phyloP scores from a whole-genome alignment of 2,329 filamentous ascomycete genomes.

The Ciborinia camelliae region DNA sequence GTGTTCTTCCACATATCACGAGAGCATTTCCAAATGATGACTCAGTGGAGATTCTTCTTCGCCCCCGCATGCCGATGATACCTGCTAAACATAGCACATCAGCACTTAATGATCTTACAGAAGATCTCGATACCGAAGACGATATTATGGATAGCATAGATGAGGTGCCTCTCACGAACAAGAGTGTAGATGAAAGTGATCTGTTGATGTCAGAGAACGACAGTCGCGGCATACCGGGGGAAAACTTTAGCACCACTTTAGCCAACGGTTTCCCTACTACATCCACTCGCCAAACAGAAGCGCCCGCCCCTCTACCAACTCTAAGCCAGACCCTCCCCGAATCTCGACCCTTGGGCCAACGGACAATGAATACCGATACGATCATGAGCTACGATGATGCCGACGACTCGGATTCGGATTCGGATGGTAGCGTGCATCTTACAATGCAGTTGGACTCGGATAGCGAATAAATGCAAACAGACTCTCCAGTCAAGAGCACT shows the following conservation, averaged over 20 bases:
- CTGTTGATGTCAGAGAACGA: neutral
- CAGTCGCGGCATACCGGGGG: too few relatives aligned
- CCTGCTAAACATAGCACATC: constrained; percentile 21
- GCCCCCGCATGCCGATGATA: constrained; percentile 49
- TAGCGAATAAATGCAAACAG: constrained; percentile 4
- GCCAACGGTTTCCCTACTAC: neutral
- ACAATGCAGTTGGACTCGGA: constrained; percentile 18
- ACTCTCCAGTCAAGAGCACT: neutral
- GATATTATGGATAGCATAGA: constrained; percentile 7
- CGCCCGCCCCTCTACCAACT: neutral
- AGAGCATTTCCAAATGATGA: constrained; percentile 60
- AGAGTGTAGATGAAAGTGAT: neutral
- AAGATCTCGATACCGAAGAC: neutral
- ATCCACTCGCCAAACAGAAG: neutral
- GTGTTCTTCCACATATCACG: constrained; percentile 75
- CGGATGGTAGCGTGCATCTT: constrained; percentile 17
- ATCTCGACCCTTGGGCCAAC: neutral
- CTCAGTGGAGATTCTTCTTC: constrained; percentile 66
- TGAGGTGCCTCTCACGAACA: neutral
- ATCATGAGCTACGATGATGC: constrained; percentile 5
- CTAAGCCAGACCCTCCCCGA: neutral
- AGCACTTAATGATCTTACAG: constrained; percentile 1
- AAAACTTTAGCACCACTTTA: neutral
- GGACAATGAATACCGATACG: constrained; percentile 3
- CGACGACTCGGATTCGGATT: constrained; percentile 9